Evolutionary conservation across 1,139 yeast genomes (phyloP), one percentile per base, ranked within the genome.

Genomic region (Yarrowia galli): DNA sequence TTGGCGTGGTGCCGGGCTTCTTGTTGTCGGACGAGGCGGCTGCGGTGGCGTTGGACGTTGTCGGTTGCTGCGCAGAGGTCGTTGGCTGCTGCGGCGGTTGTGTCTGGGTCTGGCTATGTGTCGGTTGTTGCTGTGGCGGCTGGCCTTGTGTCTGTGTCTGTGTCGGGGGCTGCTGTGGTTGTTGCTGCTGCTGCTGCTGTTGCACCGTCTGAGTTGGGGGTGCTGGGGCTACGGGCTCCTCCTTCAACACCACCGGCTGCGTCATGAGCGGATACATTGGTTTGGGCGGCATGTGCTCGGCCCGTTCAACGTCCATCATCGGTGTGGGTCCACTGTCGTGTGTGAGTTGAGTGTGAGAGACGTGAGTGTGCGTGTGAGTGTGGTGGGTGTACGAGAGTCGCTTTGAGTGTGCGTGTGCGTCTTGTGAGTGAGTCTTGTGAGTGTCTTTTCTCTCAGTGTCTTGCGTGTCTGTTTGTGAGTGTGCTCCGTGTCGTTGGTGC

Each of bases 271-370:
- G 18, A 43, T 58, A 58, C 64, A 58, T 58, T 43, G 49, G 51
- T 32, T 58, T 58, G 64, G 64, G 51, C 64, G 64, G 64, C 64
- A 58, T 58, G 51, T 40, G 64, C 64, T 58, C 64, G 46, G 36
- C 51, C 64, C 64, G 49, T 58, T 58, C 64, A 42, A 58, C 64
- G 51, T 58, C 64, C 64, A 58, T 58, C 64, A 58, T 56, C 48
- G 38, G 63, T 9, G 38, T 56, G 48, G 46, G 48, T 25, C 63
- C 48, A 40, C 46, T 40, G 45, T 18, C 12, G 38, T 13, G 23
- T 22, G 58, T 15, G 20, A 20, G 56, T 10, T 51, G 43, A 13
- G 28, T n/a, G 48, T 12, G 48, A 5, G 25, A 22, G 32, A 25
- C 48, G 48, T 43, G 48, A n/a, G 40, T 1, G 40, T 22, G 42